Conservation (phyloP, 345 rosid species). For the Gossypium stocksii region DNA sequence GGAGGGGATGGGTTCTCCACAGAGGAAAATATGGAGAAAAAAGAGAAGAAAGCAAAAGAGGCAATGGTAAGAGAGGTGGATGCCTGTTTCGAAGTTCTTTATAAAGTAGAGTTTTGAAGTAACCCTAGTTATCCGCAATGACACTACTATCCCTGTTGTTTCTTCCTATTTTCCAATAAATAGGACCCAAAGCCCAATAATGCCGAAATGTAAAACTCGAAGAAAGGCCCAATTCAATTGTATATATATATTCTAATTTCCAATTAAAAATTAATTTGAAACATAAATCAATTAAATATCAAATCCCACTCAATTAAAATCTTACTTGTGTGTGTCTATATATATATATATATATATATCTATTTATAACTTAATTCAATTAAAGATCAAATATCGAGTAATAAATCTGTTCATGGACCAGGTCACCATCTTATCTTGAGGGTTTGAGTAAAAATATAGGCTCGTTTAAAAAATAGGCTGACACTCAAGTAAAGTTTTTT, state of each 20-base stretch:
- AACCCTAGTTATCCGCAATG: background rate
- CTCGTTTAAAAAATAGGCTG: accelerated
- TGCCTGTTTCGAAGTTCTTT: background rate
- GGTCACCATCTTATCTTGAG: accelerated
- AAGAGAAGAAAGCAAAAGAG: background rate
- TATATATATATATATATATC: too few species aligned
- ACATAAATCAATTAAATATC: too few species aligned
- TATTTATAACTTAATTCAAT: too few species aligned
- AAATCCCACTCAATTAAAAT: too few species aligned
- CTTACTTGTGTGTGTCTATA: too few species aligned
- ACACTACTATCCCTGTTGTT: background rate
- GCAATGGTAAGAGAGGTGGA: background rate
- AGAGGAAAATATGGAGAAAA: background rate
- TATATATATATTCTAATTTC: too few species aligned
- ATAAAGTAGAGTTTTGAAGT: background rate
- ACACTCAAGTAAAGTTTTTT: too few species aligned
- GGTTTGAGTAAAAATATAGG: too few species aligned
- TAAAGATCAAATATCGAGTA: too few species aligned
- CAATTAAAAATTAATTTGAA: too few species aligned
- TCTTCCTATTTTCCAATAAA: background rate
- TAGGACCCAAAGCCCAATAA: background rate
- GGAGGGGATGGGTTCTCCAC: background rate
- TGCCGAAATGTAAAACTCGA: too few species aligned
- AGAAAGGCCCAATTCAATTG: too few species aligned
- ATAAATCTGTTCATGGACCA: accelerated